Evolutionary conservation across 2,329 filamentous ascomycete species (phyloP), one percentile per base, ranked within the genome.

Genomic region (Keithomyces neogunnii): DNA sequence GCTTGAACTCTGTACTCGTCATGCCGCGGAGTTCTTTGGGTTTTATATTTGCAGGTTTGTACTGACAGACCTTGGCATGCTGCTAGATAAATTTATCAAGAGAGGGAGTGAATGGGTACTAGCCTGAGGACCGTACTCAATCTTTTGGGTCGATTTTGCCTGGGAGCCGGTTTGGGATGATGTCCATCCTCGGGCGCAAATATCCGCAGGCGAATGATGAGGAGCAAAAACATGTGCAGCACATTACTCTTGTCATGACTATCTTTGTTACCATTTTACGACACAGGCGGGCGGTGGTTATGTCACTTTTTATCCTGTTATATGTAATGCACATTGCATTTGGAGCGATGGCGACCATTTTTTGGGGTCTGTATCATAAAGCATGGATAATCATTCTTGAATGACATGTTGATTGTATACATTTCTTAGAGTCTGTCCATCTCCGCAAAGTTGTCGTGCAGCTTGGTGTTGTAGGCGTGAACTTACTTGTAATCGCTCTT

Each of bases 81-180:
- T 99, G 73, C 75, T 99, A 59, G 93, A 99, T 68, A 99, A 97
- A 67, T 97, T 93, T 63, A 85, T 99, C 66, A 99, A 99, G 76
- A 82, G 91, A 58, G 91, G 92, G 29, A 95, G 86, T 61, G 92
- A 99, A 75, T 99, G 92, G 92, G 90, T 96, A 48, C 36, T 59
- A 33, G 40, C 51, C 3, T 57, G 49, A 56, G 28, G 26, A 3
- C 26, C 13, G 11, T 44, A n/a, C 5, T 40, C 30, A 8, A 31
- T 30, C 26, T 44, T 28, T 42, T 19, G 19, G 39, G 39, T 26
- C 19, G 19, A 19, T 19, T 19, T 19, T 19, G 19, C 19, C 19
- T 19, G 19, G 19, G 19, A 19, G 19, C 19, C 19, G 19, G 19
- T 6, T 42, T 30, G 40, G 13, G 40, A 30, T 30, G 5, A 4